Evolutionary conservation across 2,329 filamentous ascomycete genomes (phyloP).

Genomic region (Coniella vitis): DNA sequence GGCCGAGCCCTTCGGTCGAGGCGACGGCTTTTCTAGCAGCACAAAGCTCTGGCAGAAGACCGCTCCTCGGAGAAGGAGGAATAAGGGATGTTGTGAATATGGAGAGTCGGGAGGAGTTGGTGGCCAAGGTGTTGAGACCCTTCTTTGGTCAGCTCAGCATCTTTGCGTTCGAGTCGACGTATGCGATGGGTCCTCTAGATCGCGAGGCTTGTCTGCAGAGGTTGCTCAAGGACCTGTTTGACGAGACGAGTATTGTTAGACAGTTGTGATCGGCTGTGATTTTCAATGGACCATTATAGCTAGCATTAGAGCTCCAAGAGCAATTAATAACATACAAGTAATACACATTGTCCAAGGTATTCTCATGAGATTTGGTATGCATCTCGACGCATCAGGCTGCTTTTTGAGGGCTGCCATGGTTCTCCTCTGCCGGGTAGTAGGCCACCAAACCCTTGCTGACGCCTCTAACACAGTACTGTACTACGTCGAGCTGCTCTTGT

Average conservation of each 20-base stretch:
- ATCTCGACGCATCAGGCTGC: not conserved
- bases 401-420: not conserved
- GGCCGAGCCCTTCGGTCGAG: conserved; percentile 29
- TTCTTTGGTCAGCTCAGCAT: conserved; percentile 93
- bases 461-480: conserved; percentile 88
- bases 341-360: not conserved
- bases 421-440: conserved; percentile 40
- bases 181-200: conserved; percentile 71
- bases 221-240: conserved; percentile 70
- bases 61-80: conserved; percentile 44
- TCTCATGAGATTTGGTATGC: not conserved
- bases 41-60: conserved; percentile 34
- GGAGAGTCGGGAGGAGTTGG: conserved; percentile 60
- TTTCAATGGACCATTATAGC: not conserved
- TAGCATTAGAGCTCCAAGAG: not conserved
- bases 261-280: conserved; percentile 35
- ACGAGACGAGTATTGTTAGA: conserved; percentile 64
- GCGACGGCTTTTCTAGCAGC: conserved; percentile 30
- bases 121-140: conserved; percentile 71
- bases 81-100: conserved; percentile 49
- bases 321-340: not conserved
- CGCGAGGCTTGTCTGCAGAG: conserved; percentile 54
- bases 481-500: conserved; percentile 57
- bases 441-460: conserved; percentile 77
- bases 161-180: conserved; percentile 85